Base-by-base conservation (phyloP, 1,284 basidiomycete species). In the Golubevia pallescens region DNA sequence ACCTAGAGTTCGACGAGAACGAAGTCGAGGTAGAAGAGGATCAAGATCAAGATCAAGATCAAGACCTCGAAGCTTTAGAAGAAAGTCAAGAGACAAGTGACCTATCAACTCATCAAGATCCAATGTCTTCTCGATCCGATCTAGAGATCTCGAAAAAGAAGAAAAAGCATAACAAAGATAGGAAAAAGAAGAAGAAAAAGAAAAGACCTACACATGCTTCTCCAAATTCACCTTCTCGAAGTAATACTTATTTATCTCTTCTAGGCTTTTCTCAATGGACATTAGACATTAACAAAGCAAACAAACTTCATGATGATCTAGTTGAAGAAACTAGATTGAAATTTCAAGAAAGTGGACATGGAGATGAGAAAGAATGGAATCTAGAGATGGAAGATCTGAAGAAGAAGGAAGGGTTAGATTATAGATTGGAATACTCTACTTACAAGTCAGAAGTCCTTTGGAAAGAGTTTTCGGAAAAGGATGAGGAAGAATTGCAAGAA, bases 261-360 rank as follows among this genome's bases (percentile, higher is more conserved):
- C 87, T 93, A 51, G 92, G 92, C 61, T 94, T 91, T 87, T 90
- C 91, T 61, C 93, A 94, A 66, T 85, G 81, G 81, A 70, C 78
- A 32, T 69, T 82, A 59, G 75, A 84, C 57, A 67, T 85, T 16
- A 76, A 84, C 10, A 61, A 61, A 53, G 80, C 76, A 34, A 85
- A 85, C 61, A 60, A 60, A 0, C 64, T 68, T 14, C 63, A 74
- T n/a, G 68, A 73, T 20, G 34, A 59, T 5, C 61, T 70, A 28
- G 75, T 74, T 1, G 69, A 70, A 16, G 53, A 28, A 28, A 28
- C 28, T 14, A 34, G 14, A 2, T 6, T n/a, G 61, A 57, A 21
- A 57, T 24, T 16, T 48, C 42, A 48, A 48, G 42, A 48, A 48
- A 48, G 42, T 48, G 32, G 32, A 6, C 20, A 42, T 8, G 28